Conservation (phyloP, 23 red algal genomes). For the Gracilaria domingensis region DNA sequence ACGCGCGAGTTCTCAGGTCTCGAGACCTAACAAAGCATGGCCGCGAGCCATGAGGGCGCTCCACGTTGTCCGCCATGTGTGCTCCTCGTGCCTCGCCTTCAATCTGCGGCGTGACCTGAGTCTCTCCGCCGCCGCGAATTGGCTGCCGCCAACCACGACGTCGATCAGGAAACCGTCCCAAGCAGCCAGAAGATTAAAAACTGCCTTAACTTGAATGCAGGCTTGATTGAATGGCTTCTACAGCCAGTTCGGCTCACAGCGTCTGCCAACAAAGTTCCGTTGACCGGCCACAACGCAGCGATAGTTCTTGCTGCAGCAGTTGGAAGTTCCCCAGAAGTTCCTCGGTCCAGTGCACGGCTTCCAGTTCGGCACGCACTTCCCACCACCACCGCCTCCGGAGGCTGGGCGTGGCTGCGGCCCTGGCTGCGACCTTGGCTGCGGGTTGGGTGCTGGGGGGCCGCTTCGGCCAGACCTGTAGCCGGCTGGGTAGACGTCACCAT, state of each 20-base stretch:
- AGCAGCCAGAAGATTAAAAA: neutral
- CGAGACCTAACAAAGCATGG: neutral
- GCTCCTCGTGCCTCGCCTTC: neutral
- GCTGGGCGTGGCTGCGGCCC: neutral
- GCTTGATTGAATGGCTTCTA: too few relatives aligned
- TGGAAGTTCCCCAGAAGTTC: conserved; percentile 29
- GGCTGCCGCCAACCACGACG: neutral
- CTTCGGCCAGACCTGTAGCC: conserved; percentile 6
- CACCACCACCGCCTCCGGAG: neutral
- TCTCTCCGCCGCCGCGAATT: neutral
- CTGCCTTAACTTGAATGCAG: neutral
- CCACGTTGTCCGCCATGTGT: neutral
- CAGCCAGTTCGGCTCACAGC: conserved; percentile 1
- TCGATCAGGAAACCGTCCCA: neutral
- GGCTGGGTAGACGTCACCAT: conserved; percentile 6
- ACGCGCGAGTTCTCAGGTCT: neutral
- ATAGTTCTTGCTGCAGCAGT: conserved; percentile 23
- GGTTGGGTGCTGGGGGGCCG: neutral
- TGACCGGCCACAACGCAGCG: conserved; percentile 12
- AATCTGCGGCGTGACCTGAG: neutral
- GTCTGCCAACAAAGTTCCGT: neutral
- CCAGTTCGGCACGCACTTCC: conserved; percentile 27
- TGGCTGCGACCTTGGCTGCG: neutral
- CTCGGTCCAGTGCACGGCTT: conserved; percentile 36
- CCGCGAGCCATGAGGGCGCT: neutral